Base-by-base conservation (phyloP, 441 rosid species). In the Cnidoscolus chayamansa region DNA sequence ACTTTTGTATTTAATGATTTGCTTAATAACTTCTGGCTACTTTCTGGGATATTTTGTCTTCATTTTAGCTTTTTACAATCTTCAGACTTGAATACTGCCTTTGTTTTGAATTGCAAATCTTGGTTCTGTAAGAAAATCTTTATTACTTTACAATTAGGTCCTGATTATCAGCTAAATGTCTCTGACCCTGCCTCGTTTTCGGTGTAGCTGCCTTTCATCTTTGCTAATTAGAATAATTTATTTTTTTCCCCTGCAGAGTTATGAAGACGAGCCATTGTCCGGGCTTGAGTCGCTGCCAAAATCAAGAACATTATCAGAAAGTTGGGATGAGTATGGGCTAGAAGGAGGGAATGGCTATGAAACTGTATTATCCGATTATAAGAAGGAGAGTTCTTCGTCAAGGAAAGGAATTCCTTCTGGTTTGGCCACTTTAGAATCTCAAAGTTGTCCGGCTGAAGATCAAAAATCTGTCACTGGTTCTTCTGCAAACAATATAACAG, bases 271-370 rank as follows among this genome's bases (percentile, higher is more conserved):
- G 77, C 77, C 84, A 10, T 62, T 84, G 19, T 61, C 89, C 0
- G 87, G 80, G 43, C 84, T 81, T 74, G 83, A 82, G 35, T 63
- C 74, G 35, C 72, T 59, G 32, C 49, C 82, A 53, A 88, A 85
- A 74, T 84, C 84, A 75, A 80, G 79, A 79, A 79, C 83, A 48
- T 60, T 84, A 81, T 82, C 95, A 73, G 94, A 78, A 77, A 83
- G 55, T 45, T 90, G 97, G 97, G 95, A 89, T 64, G 95, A 86
- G 3, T 88, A 72, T 79, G 87, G 84, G 20, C 53, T 85, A 7
- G 87, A 78, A 57, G 85, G 62, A 54, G 83, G 81, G 78, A 85
- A 76, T 72, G 79, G 72, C 20, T 81, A 72, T 48, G 91, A 77
- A 65, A 63, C 83, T 47, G 72, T 68, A 71, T 57, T 78, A 60